Evolutionary conservation across 768 basidiomycete genomes (phyloP).

Genomic region (Termitomyces sp.): DNA sequence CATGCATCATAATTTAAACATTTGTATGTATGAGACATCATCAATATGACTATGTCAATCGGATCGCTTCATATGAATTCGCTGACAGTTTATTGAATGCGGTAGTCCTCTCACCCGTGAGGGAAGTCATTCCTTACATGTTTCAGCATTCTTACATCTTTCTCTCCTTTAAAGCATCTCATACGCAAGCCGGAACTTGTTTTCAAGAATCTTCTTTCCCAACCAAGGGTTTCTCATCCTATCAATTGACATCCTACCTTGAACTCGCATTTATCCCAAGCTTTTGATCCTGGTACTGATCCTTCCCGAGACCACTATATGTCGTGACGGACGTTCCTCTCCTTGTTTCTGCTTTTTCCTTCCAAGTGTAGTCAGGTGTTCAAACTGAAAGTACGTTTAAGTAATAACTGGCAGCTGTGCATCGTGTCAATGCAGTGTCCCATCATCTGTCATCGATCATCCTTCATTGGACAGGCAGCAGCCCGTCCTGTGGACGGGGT

Average conservation of each 20-base stretch:
- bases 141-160: background rate
- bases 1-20: background rate
- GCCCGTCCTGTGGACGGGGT: background rate
- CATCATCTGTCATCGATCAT: background rate
- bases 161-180: background rate
- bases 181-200: no score
- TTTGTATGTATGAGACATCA: background rate
- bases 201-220: background rate
- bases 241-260: background rate
- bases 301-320: background rate
- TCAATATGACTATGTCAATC: background rate
- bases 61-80: background rate
- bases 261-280: background rate
- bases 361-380: background rate
- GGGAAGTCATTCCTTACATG: no score
- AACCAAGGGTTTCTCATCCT: background rate
- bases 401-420: background rate
- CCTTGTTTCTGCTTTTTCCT: background rate
- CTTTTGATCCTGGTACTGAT: background rate
- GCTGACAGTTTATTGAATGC: background rate
- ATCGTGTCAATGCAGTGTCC: background rate
- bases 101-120: background rate
- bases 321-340: background rate
- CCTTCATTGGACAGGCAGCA: background rate
- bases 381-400: background rate